Percentiles rank a stretch among this genome's conserved stretches.
Evolutionary conservation across 148 eudicot species (phyloP).

Genomic region (Amaranthus palmeri): DNA sequence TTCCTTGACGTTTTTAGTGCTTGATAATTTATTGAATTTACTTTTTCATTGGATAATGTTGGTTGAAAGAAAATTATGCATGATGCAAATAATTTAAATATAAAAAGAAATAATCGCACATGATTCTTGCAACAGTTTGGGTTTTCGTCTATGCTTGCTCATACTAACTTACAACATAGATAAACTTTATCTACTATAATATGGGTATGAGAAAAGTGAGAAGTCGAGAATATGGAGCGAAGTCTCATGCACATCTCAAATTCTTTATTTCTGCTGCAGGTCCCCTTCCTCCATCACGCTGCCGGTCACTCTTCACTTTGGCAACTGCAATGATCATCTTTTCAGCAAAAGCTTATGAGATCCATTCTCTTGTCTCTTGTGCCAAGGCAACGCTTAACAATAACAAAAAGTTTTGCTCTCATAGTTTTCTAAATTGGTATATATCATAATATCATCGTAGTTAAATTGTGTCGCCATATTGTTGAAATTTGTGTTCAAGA

Average conservation of each 20-base stretch:
- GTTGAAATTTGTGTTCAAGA: neutral
- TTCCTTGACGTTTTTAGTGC: neutral
- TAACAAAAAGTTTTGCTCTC: too few relatives aligned
- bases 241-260: neutral
- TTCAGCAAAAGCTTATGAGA: conserved; percentile 74
- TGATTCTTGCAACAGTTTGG: too few relatives aligned
- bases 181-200: too few relatives aligned
- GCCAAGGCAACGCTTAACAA: conserved; percentile 60
- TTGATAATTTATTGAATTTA: conserved; percentile 1
- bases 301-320: conserved; percentile 80
- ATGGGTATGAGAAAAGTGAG: too few relatives aligned
- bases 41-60: neutral
- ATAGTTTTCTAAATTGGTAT: too few relatives aligned
- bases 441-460: neutral
- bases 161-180: too few relatives aligned
- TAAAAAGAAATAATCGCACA: too few relatives aligned
- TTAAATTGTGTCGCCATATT: neutral
- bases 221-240: neutral
- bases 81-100: too few relatives aligned
- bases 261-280: conserved; percentile 39
- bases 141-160: too few relatives aligned
- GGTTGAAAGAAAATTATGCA: neutral
- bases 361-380: conserved; percentile 53
- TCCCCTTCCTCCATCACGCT: conserved; percentile 70
- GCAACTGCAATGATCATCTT: conserved; percentile 81